These are phyloP conservation scores for Citrus maxima DNA, from an alignment of 345 rosid species.

Conservation along the genomic window DNA sequence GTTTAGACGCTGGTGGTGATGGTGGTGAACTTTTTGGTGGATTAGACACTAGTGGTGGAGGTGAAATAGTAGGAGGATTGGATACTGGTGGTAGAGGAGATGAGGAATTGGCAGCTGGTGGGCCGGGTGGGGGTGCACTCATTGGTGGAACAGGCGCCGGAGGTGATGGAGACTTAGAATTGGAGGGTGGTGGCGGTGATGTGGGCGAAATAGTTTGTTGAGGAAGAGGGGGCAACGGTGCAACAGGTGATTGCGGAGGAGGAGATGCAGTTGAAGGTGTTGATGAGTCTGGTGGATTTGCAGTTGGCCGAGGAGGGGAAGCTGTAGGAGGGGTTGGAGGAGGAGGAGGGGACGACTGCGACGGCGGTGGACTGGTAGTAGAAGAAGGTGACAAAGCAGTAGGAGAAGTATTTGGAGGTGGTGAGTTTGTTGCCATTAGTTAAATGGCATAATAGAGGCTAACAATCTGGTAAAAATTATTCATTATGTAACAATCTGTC, in stretches of 20 bases:
- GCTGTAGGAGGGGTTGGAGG: constrained; percentile 8
- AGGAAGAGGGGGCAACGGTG: constrained; percentile 24
- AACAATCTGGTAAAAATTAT: constrained; percentile 2
- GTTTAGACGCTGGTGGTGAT: constrained; percentile 26
- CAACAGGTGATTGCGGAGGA: constrained; percentile 11
- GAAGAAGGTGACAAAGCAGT: constrained; percentile 43
- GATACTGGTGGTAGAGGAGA: constrained; percentile 26
- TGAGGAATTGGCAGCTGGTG: not conserved
- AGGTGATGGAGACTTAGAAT: constrained; percentile 15
- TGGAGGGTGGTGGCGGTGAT: constrained; percentile 19
- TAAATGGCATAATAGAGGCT: constrained; percentile 5
- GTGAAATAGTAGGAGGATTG: constrained; percentile 21
- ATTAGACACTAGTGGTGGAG: constrained; percentile 15
- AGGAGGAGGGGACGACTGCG: constrained; percentile 25
- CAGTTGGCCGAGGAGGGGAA: constrained; percentile 23
- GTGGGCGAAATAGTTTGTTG: constrained; percentile 25
- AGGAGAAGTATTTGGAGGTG: constrained; percentile 52
- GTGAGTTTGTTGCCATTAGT: constrained; percentile 60
- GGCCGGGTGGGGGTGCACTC: constrained; percentile 16
- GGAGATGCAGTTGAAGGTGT: constrained; percentile 32
- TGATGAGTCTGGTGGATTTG: constrained; percentile 33
- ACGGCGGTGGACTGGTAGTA: constrained; percentile 27
- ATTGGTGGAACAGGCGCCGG: constrained; percentile 9
- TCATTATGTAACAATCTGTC: constrained; percentile 14
- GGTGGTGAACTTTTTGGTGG: constrained; percentile 24